Conservation (phyloP, 805 yeast genomes). For the Candida argentea region DNA sequence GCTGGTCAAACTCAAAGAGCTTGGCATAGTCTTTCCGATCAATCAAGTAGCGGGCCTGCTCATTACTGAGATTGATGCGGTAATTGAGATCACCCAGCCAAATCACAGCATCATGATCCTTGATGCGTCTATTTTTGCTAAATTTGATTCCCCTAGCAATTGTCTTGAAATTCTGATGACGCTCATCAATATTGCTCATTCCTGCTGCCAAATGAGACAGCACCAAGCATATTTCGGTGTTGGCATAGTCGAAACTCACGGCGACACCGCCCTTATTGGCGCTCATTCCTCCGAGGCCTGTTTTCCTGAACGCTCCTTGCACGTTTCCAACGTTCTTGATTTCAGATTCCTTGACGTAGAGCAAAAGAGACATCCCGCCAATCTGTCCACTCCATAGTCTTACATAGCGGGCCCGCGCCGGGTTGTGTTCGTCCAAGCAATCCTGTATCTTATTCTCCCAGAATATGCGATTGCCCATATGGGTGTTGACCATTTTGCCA, state of each 20-base stretch:
- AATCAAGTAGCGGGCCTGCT: conserved; percentile 55
- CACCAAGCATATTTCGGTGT: conserved; percentile 67
- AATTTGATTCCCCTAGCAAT: conserved; percentile 62
- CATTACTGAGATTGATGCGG: conserved; percentile 63
- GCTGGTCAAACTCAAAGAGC: conserved; percentile 67
- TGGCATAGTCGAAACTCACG: conserved; percentile 53
- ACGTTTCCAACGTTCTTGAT: conserved; percentile 45
- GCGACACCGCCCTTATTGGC: conserved; percentile 75
- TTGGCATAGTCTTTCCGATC: conserved; percentile 33
- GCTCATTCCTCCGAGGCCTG: conserved; percentile 91
- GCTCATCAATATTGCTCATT: conserved; percentile 62
- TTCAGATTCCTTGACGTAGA: conserved; percentile 52
- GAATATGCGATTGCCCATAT: conserved; percentile 44
- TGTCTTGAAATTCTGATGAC: conserved; percentile 80
- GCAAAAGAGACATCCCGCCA: conserved; percentile 71
- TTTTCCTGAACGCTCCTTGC: conserved; percentile 70
- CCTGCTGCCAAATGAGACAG: conserved; percentile 95
- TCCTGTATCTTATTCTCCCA: conserved; percentile 59
- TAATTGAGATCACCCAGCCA: conserved; percentile 97
- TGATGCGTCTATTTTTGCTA: conserved; percentile 44
- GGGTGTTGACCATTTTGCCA: conserved; percentile 74
- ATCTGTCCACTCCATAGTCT: conserved; percentile 68
- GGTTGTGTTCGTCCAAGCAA: conserved; percentile 29
- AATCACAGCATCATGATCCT: conserved; percentile 76
- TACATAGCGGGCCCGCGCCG: conserved; percentile 34